Evolutionary conservation across 148 eudicot genomes (phyloP).

Genomic region (Dianthus caryophyllus): DNA sequence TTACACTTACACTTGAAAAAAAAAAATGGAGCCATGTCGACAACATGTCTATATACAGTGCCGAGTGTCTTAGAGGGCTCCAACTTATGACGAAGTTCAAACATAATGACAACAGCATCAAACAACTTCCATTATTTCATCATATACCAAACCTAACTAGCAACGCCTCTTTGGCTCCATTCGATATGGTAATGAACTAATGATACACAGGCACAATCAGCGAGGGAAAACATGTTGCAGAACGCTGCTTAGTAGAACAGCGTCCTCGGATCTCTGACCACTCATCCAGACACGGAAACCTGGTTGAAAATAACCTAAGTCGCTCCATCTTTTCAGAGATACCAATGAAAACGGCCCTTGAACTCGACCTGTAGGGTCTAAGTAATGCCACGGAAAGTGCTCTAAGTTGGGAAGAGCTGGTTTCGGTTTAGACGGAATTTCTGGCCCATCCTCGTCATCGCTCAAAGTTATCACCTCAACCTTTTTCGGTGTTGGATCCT

Average conservation of each 20-base stretch:
- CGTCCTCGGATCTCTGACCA: slow-evolving; percentile 32
- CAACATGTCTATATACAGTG: slow-evolving; percentile 4
- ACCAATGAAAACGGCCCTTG: slow-evolving; percentile 54
- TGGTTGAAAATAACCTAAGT: slow-evolving; percentile 33
- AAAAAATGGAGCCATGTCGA: not conserved
- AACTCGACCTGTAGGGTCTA: slow-evolving; percentile 40
- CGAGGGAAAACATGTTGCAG: slow-evolving; percentile 25
- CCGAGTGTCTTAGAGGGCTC: not conserved
- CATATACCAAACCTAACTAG: not conserved
- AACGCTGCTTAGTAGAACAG: slow-evolving; percentile 33
- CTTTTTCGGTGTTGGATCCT: slow-evolving; percentile 10
- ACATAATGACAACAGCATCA: not conserved
- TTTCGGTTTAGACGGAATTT: not conserved
- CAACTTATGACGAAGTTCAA: too few relatives aligned
- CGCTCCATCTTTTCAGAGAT: slow-evolving; percentile 39
- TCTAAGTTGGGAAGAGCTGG: slow-evolving; percentile 14
- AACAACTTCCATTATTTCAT: not conserved
- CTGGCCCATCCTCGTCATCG: slow-evolving; percentile 40
- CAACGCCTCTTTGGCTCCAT: not conserved
- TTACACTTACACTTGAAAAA: slow-evolving; percentile 2
- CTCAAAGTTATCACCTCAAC: slow-evolving; percentile 39
- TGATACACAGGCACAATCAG: too few relatives aligned
- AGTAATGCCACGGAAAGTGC: slow-evolving; percentile 36
- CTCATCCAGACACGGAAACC: slow-evolving; percentile 50
- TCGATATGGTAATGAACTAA: too few relatives aligned